Base-by-base conservation (phyloP, 768 basidiomycete genomes). In the Porphyrellus cyaneotinctus region DNA sequence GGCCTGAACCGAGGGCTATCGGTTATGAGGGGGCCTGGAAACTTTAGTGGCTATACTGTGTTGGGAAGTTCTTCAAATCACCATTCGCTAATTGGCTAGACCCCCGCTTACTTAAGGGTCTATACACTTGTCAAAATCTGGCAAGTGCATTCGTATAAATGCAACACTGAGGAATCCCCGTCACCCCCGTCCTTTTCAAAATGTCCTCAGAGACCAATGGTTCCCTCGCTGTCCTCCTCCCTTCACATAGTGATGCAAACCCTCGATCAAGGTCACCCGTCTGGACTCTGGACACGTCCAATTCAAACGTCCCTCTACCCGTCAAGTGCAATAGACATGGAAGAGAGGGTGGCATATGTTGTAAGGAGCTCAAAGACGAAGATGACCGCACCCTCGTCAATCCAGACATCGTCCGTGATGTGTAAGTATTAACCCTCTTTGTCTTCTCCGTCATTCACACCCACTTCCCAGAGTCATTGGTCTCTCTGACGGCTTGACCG, bases 401-500 rank as follows among this genome's bases (percentile, higher is more conserved):
- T 65, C 93, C 94, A 1, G 92, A 95, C 57, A 73, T 95, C 43
- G 79, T 95, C 18, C 84, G 91, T 9, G 92, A 95, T 58, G 82
- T 91, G 91, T 92, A 64, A 66, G 88, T 58, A 15, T 22, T 17
- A 31, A 47, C 36, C 36, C 24, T 13, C 31, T 15, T 42, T 33
- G 28, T n/a, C 9, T 13, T 13, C 30, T 26, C 26, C 17, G 15
- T 58, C 36, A 51, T 5, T 56, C 41, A 56, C 18, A 6, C 20
- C 31, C 30, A 47, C 61, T 31, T 30, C 38, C 13, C 63, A 91
- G 91, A 44, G 81, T 94, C 43, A 93, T 93, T 55, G 92, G 92
- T n/a, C 82, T 93, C 10, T 89, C 88, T 0, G 91, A 94, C 61
- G 91, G 92, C 8, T 73, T 94, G 45, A 95, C 93, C 0, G 91